Conservation (phyloP, 1,139 yeast genomes). For the Suhomyces yuchorum region DNA sequence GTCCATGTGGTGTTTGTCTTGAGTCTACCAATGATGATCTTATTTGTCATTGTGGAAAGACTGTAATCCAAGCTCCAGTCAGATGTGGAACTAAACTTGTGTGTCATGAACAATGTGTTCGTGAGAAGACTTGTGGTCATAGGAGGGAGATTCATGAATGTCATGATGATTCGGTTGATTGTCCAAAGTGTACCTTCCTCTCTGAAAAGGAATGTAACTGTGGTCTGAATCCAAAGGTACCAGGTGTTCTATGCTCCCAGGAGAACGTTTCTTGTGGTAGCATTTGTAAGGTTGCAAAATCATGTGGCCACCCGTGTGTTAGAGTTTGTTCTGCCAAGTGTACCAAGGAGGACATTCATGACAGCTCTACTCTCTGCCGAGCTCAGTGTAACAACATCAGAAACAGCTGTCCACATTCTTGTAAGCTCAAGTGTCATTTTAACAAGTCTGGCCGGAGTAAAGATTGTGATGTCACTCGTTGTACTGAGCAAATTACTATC, state of each 20-base stretch:
- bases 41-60: constrained; percentile 82
- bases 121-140: constrained; percentile 74
- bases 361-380: constrained; percentile 47
- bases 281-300: constrained; percentile 56
- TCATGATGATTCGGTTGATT: constrained; percentile 60
- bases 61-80: constrained; percentile 81
- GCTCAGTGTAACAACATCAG: constrained; percentile 56
- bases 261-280: constrained; percentile 71
- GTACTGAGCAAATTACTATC: constrained; percentile 54
- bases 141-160: constrained; percentile 71
- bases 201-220: constrained; percentile 72
- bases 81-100: constrained; percentile 81
- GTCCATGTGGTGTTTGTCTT: constrained; percentile 81
- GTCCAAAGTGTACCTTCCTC: constrained; percentile 78
- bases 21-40: constrained; percentile 83
- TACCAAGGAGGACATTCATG: constrained; percentile 35
- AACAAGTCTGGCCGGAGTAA: constrained; percentile 40
- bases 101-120: constrained; percentile 69
- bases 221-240: constrained; percentile 55
- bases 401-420: constrained; percentile 62
- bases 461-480: constrained; percentile 39
- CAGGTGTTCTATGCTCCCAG: constrained; percentile 74
- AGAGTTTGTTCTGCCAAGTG: constrained; percentile 54
- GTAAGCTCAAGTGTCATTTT: constrained; percentile 66
- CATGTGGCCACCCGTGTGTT: constrained; percentile 74